Conservation (phyloP, 192 early-diverging fungal genomes). For the Paraglomus occultum region DNA sequence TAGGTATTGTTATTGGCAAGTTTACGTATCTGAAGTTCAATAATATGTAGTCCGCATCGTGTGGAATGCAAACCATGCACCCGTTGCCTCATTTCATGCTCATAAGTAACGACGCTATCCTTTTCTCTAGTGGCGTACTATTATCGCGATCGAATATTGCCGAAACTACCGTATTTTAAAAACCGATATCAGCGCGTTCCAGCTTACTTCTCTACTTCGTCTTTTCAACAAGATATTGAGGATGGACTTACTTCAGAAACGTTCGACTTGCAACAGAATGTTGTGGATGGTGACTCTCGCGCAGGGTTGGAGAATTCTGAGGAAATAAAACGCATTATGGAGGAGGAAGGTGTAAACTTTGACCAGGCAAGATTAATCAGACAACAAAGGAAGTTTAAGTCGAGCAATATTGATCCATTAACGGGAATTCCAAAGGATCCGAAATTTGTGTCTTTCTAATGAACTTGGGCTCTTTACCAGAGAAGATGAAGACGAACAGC, state of each 20-base stretch:
- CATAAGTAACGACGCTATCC: background rate
- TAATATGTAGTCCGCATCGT: no score
- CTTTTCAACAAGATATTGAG: conserved; percentile 56
- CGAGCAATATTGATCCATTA: conserved; percentile 57
- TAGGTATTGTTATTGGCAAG: no score
- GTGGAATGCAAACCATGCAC: no score
- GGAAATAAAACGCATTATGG: conserved; percentile 56
- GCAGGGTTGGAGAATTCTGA: conserved; percentile 53
- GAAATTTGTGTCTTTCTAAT: conserved; percentile 54
- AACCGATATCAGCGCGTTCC: conserved; percentile 48
- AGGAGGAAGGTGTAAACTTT: conserved; percentile 49
- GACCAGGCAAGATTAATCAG: conserved; percentile 58
- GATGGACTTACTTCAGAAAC: conserved; percentile 53
- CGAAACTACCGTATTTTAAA: background rate
- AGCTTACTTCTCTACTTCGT: conserved; percentile 41
- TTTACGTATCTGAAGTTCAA: no score
- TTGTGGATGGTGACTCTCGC: conserved; percentile 45
- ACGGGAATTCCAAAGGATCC: conserved; percentile 58
- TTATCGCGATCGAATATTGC: conserved; percentile 7
- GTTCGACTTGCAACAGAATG: conserved; percentile 53
- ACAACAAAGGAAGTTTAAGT: conserved; percentile 52
- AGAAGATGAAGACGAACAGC: background rate
- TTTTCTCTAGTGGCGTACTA: conserved; percentile 1
- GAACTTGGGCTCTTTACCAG: background rate
- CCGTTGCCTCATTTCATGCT: background rate